Percentiles rank a stretch among this genome's conserved stretches.
These are phyloP conservation scores for Pseudogymnoascus sp. DNA, from an alignment of 2,329 filamentous ascomycete species.

Conservation along the genomic window DNA sequence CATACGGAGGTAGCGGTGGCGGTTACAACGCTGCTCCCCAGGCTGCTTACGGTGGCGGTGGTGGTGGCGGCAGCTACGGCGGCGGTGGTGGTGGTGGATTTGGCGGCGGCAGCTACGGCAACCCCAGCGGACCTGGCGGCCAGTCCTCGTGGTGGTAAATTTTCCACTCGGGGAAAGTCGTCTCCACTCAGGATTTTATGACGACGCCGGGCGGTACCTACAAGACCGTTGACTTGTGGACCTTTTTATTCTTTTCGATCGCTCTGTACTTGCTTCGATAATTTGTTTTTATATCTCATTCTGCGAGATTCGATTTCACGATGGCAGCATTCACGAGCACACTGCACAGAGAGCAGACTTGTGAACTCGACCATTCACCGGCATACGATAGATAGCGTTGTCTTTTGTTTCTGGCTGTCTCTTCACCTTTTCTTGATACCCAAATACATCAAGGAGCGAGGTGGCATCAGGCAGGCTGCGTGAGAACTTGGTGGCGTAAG, in stretches of 20 bases:
- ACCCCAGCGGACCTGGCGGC: conserved; percentile 43
- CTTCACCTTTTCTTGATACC: conserved; percentile 26
- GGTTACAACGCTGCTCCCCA: conserved; percentile 35
- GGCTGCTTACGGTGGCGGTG: conserved; percentile 35
- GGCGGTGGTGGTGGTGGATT: conserved; percentile 33
- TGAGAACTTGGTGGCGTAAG: conserved; percentile 16
- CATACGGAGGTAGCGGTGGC: conserved; percentile 37
- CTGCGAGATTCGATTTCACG: conserved; percentile 26
- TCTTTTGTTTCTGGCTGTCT: conserved; percentile 28
- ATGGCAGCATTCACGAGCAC: conserved; percentile 23
- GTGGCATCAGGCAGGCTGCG: conserved; percentile 23
- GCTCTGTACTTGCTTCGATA: conserved; percentile 14
- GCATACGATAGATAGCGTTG: conserved; percentile 33
- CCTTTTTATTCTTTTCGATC: conserved; percentile 3
- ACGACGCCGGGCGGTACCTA: not conserved
- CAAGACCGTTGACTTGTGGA: conserved; percentile 8
- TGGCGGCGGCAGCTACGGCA: conserved; percentile 44
- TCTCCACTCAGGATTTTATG: conserved; percentile 13
- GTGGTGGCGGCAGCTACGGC: conserved; percentile 31
- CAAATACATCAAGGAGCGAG: conserved; percentile 28
- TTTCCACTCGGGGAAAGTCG: conserved; percentile 16
- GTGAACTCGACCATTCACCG: conserved; percentile 26
- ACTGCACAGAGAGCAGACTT: conserved; percentile 22
- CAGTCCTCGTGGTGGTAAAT: conserved; percentile 49
- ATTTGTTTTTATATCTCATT: conserved; percentile 15